Conservation (phyloP, 345 rosid genomes). For the Dovyalis caffra region DNA sequence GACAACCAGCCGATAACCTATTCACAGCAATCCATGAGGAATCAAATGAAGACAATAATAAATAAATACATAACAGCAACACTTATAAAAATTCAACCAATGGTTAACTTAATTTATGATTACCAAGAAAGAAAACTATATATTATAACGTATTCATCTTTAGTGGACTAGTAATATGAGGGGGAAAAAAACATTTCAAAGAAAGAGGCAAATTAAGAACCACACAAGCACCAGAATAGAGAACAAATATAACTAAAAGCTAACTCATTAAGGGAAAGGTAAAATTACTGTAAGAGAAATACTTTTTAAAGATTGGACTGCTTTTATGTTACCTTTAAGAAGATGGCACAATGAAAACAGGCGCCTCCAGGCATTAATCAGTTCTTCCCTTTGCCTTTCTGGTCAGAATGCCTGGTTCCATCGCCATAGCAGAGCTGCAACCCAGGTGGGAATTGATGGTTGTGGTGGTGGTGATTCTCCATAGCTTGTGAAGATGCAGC, state of each 20-base stretch:
- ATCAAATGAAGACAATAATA: slow-evolving; percentile 21
- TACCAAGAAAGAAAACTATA: slow-evolving; percentile 36
- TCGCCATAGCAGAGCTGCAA: slow-evolving; percentile 79
- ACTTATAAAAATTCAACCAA: slow-evolving; percentile 32
- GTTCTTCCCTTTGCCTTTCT: slow-evolving; percentile 84
- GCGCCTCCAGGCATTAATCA: slow-evolving; percentile 29
- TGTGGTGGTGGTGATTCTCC: slow-evolving; percentile 65
- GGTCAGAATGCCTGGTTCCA: slow-evolving; percentile 66
- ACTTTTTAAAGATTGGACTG: neutral
- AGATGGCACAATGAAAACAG: slow-evolving; percentile 26
- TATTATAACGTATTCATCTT: slow-evolving; percentile 11
- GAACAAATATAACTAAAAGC: neutral
- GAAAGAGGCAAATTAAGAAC: neutral
- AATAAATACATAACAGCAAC: slow-evolving; percentile 7
- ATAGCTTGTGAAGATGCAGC: slow-evolving; percentile 46
- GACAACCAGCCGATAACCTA: slow-evolving; percentile 59
- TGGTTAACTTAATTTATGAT: slow-evolving; percentile 33
- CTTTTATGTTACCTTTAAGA: slow-evolving; percentile 45
- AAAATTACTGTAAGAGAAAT: neutral
- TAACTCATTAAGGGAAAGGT: neutral
- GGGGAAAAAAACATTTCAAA: neutral
- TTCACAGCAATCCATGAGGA: slow-evolving; percentile 42
- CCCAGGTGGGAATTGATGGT: slow-evolving; percentile 68
- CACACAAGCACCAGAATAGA: neutral
- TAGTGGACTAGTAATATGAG: slow-evolving; percentile 12